phyloP scores from a whole-genome alignment of 1,139 yeast species.

The Geotrichum restrictum region DNA sequence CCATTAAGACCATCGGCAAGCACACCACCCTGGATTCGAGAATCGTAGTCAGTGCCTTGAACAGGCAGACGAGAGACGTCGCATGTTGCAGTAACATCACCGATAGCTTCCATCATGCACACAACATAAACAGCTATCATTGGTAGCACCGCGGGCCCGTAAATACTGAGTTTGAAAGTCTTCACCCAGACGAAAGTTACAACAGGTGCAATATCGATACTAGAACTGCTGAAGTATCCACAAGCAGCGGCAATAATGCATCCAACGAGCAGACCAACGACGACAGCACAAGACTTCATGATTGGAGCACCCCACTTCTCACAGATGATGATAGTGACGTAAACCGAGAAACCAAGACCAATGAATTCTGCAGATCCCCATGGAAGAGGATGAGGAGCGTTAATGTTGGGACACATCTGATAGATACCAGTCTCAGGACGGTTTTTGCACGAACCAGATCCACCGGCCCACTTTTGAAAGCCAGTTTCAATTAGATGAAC shows the following conservation, averaged over 20 bases:
- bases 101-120: constrained; percentile 85
- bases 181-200: constrained; percentile 84
- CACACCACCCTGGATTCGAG: constrained; percentile 88
- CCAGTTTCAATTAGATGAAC: constrained; percentile 63
- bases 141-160: constrained; percentile 82
- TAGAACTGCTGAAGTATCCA: constrained; percentile 63
- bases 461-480: constrained; percentile 83
- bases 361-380: constrained; percentile 86
- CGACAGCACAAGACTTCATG: constrained; percentile 89
- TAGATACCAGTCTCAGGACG: constrained; percentile 47
- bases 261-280: constrained; percentile 75
- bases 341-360: constrained; percentile 83
- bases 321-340: constrained; percentile 62
- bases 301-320: constrained; percentile 93
- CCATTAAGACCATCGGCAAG: constrained; percentile 76
- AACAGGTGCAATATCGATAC: constrained; percentile 69
- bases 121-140: constrained; percentile 75
- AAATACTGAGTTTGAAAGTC: constrained; percentile 67
- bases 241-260: constrained; percentile 90
- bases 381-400: constrained; percentile 53
- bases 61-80: constrained; percentile 83
- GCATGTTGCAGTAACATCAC: constrained; percentile 87
- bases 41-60: constrained; percentile 73
- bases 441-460: constrained; percentile 49
- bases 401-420: constrained; percentile 44